phyloP scores from a whole-genome alignment of 257 asterid species.

The Penstemon barbatus region DNA sequence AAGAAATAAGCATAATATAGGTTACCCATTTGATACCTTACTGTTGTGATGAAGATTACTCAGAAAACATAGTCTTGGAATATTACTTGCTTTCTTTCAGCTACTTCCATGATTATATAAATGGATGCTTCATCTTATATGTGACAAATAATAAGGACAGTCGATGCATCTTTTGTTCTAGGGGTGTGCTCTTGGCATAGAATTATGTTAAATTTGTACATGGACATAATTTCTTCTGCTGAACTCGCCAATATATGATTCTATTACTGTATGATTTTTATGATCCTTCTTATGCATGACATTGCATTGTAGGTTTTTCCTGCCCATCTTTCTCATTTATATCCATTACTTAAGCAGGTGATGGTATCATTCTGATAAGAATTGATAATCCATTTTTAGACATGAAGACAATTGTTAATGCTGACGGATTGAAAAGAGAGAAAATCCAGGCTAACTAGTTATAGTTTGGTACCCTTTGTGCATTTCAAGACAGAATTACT shows the following conservation, averaged over 20 bases:
- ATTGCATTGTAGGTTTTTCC: not conserved
- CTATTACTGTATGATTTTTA: not conserved
- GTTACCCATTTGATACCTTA: constrained; percentile 2
- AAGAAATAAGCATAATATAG: not conserved
- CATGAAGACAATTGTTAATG: constrained; percentile 15
- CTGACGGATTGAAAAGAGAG: not conserved
- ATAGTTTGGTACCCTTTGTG: not conserved
- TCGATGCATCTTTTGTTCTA: not conserved
- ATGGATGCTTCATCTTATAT: not conserved
- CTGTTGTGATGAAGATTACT: not conserved
- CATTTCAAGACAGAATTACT: constrained; percentile 4
- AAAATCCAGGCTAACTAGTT: too few species aligned
- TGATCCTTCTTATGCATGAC: constrained; percentile 3
- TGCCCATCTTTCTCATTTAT: not conserved
- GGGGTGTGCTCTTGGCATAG: constrained; percentile 1
- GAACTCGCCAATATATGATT: constrained; percentile 4
- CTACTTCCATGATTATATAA: not conserved
- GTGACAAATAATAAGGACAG: constrained; percentile 1
- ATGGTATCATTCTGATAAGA: constrained; percentile 5
- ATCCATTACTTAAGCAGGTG: constrained; percentile 6
- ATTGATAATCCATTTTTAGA: constrained; percentile 16
- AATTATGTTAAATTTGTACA: not conserved
- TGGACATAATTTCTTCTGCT: not conserved
- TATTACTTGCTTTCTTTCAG: not conserved
- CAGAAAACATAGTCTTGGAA: not conserved